phyloP scores from a whole-genome alignment of 2,329 filamentous ascomycete species.

The Triangularia setosa region DNA sequence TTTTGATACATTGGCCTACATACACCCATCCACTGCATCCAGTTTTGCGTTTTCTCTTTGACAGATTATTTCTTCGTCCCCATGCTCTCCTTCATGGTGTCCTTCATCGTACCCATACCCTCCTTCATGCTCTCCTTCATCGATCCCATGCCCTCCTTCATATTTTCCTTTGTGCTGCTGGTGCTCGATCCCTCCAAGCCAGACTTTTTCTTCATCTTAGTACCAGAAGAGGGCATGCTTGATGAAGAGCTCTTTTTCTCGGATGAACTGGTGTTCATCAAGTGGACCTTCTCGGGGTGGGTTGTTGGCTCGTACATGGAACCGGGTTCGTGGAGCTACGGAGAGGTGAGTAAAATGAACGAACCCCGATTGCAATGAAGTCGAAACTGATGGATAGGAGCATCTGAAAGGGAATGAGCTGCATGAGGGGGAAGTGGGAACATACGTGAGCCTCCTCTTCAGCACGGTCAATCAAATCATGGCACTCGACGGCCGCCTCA shows the following conservation, averaged over 20 bases:
- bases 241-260: not conserved
- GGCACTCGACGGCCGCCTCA: conserved; percentile 22
- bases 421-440: no score
- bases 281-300: not conserved
- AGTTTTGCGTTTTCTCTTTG: no score
- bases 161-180: not conserved
- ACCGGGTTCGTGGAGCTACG: conserved; percentile 22
- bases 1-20: no score
- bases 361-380: no score
- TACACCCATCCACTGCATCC: no score
- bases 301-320: conserved; percentile 16
- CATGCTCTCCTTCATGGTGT: conserved; percentile 14
- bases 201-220: conserved; percentile 11
- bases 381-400: no score
- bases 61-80: conserved; percentile 19
- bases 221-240: conserved; percentile 7
- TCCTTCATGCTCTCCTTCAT: conserved; percentile 13
- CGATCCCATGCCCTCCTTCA: conserved; percentile 9
- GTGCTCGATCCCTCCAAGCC: conserved; percentile 16
- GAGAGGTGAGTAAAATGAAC: not conserved
- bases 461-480: conserved; percentile 26
- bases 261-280: not conserved
- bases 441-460: conserved; percentile 26
- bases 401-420: no score
- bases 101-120: conserved; percentile 18